These are phyloP conservation scores for Handroanthus guayacan DNA, from an alignment of 257 asterid species.

Conservation along the genomic window DNA sequence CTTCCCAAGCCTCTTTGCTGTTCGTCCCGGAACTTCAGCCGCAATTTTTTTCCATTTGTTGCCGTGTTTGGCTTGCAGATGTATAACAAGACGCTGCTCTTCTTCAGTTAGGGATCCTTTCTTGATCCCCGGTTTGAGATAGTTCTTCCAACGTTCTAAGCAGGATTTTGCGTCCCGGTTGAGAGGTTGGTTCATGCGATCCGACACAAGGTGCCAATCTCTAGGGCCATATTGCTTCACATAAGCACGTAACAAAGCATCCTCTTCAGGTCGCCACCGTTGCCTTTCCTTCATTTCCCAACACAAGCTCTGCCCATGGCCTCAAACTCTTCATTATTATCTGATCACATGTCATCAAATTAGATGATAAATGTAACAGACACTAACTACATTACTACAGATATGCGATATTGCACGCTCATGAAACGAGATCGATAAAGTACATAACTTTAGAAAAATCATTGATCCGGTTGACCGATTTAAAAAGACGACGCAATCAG, in stretches of 20 bases:
- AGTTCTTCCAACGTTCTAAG: constrained; percentile 83
- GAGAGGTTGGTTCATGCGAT: constrained; percentile 61
- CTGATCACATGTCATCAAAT: constrained; percentile 28
- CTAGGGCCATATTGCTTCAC: constrained; percentile 71
- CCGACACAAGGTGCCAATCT: constrained; percentile 73
- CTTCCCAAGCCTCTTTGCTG: constrained; percentile 77
- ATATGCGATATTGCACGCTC: background rate
- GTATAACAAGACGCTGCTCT: constrained; percentile 68
- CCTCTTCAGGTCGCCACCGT: constrained; percentile 83
- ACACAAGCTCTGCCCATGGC: constrained; percentile 51
- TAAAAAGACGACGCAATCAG: too few species aligned
- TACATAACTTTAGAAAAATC: too few species aligned
- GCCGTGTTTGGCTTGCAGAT: constrained; percentile 64
- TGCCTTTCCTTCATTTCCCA: constrained; percentile 81
- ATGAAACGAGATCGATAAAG: constrained; percentile 16
- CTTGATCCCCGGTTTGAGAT: constrained; percentile 72
- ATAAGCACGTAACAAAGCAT: constrained; percentile 61
- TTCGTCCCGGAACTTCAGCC: constrained; percentile 72
- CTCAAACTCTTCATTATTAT: constrained; percentile 54
- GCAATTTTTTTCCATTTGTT: constrained; percentile 87
- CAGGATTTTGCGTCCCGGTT: constrained; percentile 72
- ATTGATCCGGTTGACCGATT: too few species aligned
- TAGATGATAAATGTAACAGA: background rate
- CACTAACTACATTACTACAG: background rate
- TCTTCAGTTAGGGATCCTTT: constrained; percentile 68